Percentiles rank a stretch among this genome's conserved stretches.
phyloP scores from a whole-genome alignment of 208 protist genomes.

The Acanthamoeba sp. region DNA sequence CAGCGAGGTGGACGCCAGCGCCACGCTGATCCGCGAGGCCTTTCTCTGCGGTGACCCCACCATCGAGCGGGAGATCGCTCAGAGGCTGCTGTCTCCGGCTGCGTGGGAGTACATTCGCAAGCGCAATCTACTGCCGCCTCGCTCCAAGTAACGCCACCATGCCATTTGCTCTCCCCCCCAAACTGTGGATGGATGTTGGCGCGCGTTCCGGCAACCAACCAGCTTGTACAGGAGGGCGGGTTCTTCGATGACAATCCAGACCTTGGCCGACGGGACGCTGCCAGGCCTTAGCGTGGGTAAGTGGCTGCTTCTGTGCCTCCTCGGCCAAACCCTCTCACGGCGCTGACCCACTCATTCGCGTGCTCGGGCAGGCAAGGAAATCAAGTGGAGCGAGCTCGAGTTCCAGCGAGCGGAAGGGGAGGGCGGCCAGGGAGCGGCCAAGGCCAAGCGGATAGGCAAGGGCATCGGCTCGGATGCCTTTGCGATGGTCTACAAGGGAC shows the following conservation, averaged over 20 bases:
- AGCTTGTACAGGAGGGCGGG: not conserved
- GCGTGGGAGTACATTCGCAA: conserved; percentile 27
- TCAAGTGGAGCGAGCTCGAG: not conserved
- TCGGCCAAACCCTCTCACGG: not conserved
- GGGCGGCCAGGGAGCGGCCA: not conserved
- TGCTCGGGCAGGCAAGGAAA: conserved; percentile 7
- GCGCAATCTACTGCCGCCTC: conserved; percentile 13
- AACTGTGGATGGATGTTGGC: too few relatives aligned
- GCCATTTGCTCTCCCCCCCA: not conserved
- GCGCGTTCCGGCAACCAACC: not conserved
- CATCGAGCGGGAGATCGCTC: not conserved
- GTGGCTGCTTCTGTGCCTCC: too few relatives aligned
- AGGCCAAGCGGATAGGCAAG: not conserved
- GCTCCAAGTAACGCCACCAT: not conserved
- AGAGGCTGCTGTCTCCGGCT: not conserved
- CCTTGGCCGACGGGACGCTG: not conserved
- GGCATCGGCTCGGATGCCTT: conserved; percentile 49
- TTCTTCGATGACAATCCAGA: not conserved
- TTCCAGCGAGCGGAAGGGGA: not conserved
- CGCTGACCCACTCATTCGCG: not conserved
- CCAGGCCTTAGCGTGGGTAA: not conserved
- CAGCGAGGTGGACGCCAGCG: conserved; percentile 43
- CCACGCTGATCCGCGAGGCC: conserved; percentile 32
- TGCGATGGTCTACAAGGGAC: not conserved
- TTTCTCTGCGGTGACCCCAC: conserved; percentile 21